Conservation (phyloP, 2,329 filamentous ascomycete genomes). For the Arthrobotrys pseudoclavata region DNA sequence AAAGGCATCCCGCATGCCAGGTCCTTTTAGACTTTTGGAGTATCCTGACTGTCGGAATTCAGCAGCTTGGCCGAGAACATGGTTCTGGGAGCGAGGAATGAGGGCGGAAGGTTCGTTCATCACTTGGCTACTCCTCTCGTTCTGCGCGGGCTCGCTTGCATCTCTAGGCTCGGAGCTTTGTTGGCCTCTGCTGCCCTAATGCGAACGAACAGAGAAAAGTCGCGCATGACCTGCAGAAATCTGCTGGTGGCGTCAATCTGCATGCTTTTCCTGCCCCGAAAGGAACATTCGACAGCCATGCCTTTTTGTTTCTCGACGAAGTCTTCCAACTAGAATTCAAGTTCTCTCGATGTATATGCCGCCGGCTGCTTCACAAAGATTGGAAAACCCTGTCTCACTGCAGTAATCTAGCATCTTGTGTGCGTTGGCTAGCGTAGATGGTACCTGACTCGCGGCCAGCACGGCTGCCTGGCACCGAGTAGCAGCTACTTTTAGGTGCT, state of each 20-base stretch:
- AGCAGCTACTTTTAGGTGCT: conserved; percentile 39
- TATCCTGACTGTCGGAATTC: conserved; percentile 60
- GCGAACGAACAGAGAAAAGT: conserved; percentile 33
- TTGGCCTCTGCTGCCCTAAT: conserved; percentile 33
- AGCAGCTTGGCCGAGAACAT: conserved; percentile 58
- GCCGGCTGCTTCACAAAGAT: conserved; percentile 57
- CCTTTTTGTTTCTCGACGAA: conserved; percentile 3
- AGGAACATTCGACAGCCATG: conserved; percentile 29
- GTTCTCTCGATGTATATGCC: conserved; percentile 48
- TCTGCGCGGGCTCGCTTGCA: conserved; percentile 50
- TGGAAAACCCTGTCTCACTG: conserved; percentile 30
- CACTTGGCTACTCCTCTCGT: conserved; percentile 38
- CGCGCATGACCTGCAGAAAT: conserved; percentile 43
- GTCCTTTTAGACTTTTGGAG: conserved; percentile 58
- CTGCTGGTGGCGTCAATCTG: conserved; percentile 59
- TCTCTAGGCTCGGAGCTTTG: conserved; percentile 56
- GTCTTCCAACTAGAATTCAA: background rate
- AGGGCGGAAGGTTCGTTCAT: conserved; percentile 44
- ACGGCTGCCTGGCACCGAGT: conserved; percentile 51
- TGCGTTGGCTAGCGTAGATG: conserved; percentile 53
- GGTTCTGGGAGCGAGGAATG: conserved; percentile 58
- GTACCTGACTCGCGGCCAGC: conserved; percentile 34
- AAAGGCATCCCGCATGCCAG: conserved; percentile 54
- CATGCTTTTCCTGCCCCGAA: conserved; percentile 53
- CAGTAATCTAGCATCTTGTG: conserved; percentile 17